Base-by-base conservation (phyloP, 202 grass and related monocot genomes). In the Musa balbisiana region DNA sequence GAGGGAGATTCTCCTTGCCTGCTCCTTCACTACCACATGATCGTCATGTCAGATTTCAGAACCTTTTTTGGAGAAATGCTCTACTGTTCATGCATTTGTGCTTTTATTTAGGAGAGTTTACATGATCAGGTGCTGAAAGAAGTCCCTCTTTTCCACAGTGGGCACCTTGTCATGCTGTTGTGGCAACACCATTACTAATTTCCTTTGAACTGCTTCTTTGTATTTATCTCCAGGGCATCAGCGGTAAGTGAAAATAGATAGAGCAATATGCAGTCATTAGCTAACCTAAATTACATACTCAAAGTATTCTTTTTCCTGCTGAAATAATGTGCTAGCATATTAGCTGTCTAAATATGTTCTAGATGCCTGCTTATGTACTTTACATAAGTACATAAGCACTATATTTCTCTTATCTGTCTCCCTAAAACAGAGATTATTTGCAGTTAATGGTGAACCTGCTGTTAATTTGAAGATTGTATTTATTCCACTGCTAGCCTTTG, bases 1-100 rank as follows among this genome's bases (percentile, higher is more conserved):
- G 91, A 3, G 86, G 90, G 78, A 91, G 91, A 83, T 98, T 98
- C 87, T 98, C 94, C 59, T 83, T 98, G 82, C 94, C 94, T 51
- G 91, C 94, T 49, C 94, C 94, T 84, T 92, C 88, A 23, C 79
- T 94, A 74, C 91, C 91, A 72, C 91, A 93, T 84, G 94, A 88
- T 9, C 91, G 88, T 50, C 86, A 94, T 74, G 94, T 98, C 89
- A 87, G 86, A 73, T 72, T 83, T 26, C 68, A 24, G 51, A 11
- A 27, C 43, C 62, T 65, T 3, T 65, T 29, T 11, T 65, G 63
- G 33, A 27, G 8, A 10, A 10, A 65, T 65, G 63, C 29, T 43
- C 33, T 43, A 43, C 5, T 43, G 33, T 6, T 43, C 33, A 43
- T 43, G 33, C 33, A 43, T 43, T 43, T 43, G 33, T 43, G 33